A percentile compares a stretch with the other conserved stretches of the same genome.
phyloP scores from a whole-genome alignment of 2,329 filamentous ascomycete species.

The Penicillium freii region DNA sequence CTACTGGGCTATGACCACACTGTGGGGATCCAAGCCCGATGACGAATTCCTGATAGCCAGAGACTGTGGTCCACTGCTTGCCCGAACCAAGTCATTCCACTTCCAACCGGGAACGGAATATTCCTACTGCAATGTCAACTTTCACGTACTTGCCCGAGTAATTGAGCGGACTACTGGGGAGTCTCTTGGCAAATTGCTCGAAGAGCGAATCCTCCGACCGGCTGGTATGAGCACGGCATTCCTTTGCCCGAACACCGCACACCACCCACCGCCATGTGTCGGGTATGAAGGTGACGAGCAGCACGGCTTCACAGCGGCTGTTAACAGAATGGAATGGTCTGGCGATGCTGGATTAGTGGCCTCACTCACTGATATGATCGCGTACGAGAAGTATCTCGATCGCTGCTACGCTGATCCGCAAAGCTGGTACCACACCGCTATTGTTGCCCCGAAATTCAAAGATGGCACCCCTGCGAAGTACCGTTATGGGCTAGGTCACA shows the following conservation, averaged over 20 bases:
- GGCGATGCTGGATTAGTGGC: slow-evolving; percentile 48
- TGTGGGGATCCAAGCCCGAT: slow-evolving; percentile 46
- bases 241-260: slow-evolving; percentile 39
- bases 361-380: slow-evolving; percentile 48
- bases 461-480: slow-evolving; percentile 41
- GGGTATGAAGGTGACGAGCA: slow-evolving; percentile 46
- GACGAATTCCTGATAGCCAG: slow-evolving; percentile 39
- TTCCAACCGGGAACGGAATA: slow-evolving; percentile 46
- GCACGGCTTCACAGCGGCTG: slow-evolving; percentile 36
- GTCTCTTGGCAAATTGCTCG: slow-evolving; percentile 37
- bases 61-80: slow-evolving; percentile 31
- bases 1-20: slow-evolving; percentile 47
- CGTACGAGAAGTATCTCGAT: slow-evolving; percentile 46
- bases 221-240: slow-evolving; percentile 45
- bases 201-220: slow-evolving; percentile 41
- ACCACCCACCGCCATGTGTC: slow-evolving; percentile 41
- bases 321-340: slow-evolving; percentile 48
- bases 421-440: slow-evolving; percentile 37
- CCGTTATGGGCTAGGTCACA: slow-evolving; percentile 37
- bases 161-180: slow-evolving; percentile 42
- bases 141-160: slow-evolving; percentile 38
- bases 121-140: slow-evolving; percentile 49
- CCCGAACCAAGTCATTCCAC: slow-evolving; percentile 39
- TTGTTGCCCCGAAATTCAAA: slow-evolving; percentile 29
- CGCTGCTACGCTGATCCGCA: slow-evolving; percentile 28